A percentile compares a stretch with the other conserved stretches of the same genome.
Evolutionary conservation across 2,329 filamentous ascomycete species (phyloP).

Genomic region (Truncatella angustata): DNA sequence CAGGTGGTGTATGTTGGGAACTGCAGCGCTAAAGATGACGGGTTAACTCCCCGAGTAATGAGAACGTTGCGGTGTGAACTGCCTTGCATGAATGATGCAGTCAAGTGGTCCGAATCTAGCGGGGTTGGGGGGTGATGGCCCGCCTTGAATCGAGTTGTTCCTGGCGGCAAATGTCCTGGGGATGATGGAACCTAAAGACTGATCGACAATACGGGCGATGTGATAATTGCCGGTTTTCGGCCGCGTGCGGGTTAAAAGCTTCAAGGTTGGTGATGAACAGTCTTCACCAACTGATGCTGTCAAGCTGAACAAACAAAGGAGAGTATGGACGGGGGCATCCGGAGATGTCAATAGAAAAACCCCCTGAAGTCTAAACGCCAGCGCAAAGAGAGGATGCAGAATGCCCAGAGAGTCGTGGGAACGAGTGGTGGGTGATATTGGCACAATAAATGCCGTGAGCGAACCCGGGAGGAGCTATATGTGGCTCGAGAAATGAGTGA

Average conservation of each 20-base stretch:
- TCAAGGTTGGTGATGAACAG: not conserved
- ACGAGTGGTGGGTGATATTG: not conserved
- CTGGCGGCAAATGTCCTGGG: constrained; percentile 4
- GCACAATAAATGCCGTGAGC: not conserved
- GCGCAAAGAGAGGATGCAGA: not conserved
- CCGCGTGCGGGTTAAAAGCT: not conserved
- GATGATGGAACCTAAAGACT: constrained; percentile 1
- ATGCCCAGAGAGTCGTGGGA: not conserved
- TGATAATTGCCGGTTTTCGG: not conserved
- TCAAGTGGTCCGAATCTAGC: not conserved
- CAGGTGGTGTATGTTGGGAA: too few species aligned
- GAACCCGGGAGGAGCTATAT: not conserved
- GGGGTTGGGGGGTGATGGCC: constrained; percentile 1
- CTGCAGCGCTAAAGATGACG: too few species aligned
- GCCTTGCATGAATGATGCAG: constrained; percentile 2
- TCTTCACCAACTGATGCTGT: not conserved
- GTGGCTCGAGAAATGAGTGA: too few species aligned
- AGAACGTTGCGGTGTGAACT: too few species aligned
- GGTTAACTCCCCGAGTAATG: too few species aligned
- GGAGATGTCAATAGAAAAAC: not conserved
- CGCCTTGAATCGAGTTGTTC: not conserved
- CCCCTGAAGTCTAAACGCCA: too few species aligned
- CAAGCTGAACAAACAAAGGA: not conserved
- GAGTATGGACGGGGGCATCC: not conserved
- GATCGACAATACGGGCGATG: constrained; percentile 1